Evolutionary conservation across 108 stramenopile genomes (phyloP).

Genomic region (Skeletonema marinoi): DNA sequence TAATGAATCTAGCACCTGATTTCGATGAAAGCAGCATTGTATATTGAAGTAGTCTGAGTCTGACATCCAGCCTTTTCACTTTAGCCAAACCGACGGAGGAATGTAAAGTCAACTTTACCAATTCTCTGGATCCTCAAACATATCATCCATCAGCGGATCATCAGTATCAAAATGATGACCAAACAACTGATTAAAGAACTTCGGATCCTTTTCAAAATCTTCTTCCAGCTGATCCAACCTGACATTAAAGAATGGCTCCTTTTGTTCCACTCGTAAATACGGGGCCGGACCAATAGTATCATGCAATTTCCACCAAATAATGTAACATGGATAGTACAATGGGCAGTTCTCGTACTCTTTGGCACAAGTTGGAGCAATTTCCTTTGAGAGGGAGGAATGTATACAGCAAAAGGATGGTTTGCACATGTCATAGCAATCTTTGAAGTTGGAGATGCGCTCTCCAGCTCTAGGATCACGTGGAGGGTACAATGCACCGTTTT

Average conservation of each 20-base stretch:
- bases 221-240: slow-evolving; percentile 21
- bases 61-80: too few species aligned
- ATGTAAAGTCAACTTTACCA: slow-evolving; percentile 26
- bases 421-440: slow-evolving; percentile 58
- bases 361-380: slow-evolving; percentile 35
- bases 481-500: slow-evolving; percentile 32
- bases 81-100: not conserved
- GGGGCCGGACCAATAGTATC: slow-evolving; percentile 64
- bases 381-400: slow-evolving; percentile 42
- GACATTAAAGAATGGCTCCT: slow-evolving; percentile 51
- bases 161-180: slow-evolving; percentile 58
- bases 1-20: not conserved
- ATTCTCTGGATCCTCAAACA: slow-evolving; percentile 49
- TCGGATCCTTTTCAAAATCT: slow-evolving; percentile 29
- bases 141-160: slow-evolving; percentile 42
- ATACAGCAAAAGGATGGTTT: slow-evolving; percentile 66
- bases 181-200: slow-evolving; percentile 51
- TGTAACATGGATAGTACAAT: slow-evolving; percentile 58
- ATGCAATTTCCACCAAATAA: slow-evolving; percentile 63
- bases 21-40: not conserved
- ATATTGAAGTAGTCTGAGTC: not conserved
- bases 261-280: slow-evolving; percentile 47
- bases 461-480: slow-evolving; percentile 10
- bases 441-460: slow-evolving; percentile 39
- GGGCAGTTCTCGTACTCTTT: slow-evolving; percentile 52